A percentile compares a stretch with the other conserved stretches of the same genome.
These are phyloP conservation scores for Euphrasia confusa DNA, from an alignment of 257 asterid species.

Conservation along the genomic window DNA sequence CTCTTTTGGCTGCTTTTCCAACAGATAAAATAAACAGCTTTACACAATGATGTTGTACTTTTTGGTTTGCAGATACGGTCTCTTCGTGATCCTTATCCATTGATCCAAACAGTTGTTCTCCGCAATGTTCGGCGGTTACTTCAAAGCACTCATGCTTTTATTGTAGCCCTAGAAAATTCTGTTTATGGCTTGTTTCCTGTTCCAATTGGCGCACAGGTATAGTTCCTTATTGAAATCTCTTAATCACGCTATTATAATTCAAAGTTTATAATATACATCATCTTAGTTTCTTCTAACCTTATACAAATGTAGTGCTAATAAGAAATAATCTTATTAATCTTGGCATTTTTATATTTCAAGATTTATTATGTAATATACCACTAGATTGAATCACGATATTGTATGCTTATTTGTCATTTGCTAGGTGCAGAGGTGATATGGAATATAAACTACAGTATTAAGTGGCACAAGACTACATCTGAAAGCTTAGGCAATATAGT, in stretches of 20 bases:
- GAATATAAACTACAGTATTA: slow-evolving; percentile 14
- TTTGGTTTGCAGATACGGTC: slow-evolving; percentile 69
- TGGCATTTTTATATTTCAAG: slow-evolving; percentile 11
- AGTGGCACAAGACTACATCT: slow-evolving; percentile 4
- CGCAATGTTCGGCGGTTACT: slow-evolving; percentile 79
- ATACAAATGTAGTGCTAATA: slow-evolving; percentile 20
- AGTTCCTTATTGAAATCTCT: slow-evolving; percentile 20
- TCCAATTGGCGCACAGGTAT: slow-evolving; percentile 98
- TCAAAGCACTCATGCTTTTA: slow-evolving; percentile 55
- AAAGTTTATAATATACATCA: slow-evolving; percentile 8
- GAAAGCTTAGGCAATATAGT: slow-evolving; percentile 13
- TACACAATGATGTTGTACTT: slow-evolving; percentile 24
- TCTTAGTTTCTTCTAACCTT: not conserved
- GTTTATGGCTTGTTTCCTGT: slow-evolving; percentile 91
- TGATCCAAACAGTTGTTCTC: slow-evolving; percentile 89
- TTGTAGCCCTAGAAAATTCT: slow-evolving; percentile 77
- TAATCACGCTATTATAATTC: slow-evolving; percentile 11
- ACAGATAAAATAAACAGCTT: slow-evolving; percentile 15
- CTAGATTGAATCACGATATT: slow-evolving; percentile 9
- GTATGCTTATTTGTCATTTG: slow-evolving; percentile 11
- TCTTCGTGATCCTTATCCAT: slow-evolving; percentile 85
- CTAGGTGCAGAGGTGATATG: slow-evolving; percentile 14
- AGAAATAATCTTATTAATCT: slow-evolving; percentile 16
- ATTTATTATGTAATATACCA: slow-evolving; percentile 10
- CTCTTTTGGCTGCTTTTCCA: not conserved